Base-by-base conservation (phyloP, 2,329 filamentous ascomycete genomes). In the Curvularia eragrostidis region DNA sequence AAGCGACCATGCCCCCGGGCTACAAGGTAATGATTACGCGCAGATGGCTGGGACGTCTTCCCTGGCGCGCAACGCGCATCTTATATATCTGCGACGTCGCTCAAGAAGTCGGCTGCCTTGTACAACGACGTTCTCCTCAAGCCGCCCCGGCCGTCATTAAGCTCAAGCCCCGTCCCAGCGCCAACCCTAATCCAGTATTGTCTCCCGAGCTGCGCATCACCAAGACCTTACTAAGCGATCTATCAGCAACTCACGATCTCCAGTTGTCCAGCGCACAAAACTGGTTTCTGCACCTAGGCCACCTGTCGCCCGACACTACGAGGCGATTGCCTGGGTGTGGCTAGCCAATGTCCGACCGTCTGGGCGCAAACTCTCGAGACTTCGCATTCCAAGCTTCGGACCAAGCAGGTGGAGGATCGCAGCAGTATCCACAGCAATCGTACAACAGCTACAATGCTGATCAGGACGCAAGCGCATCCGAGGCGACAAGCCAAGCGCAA, bases 341-440 rank as follows among this genome's bases (percentile, higher is more conserved):
- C 48, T 57, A 59, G 62, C 62, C 63, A 61, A 76, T 76, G 74
- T 68, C 69, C 55, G 67, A 72, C 61, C 67, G 62, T 51, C 50
- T 66, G 41, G 58, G 60, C 53, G 63, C 57, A 39, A 65, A 62
- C 41, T 64, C 63, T 47, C 63, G 63, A 63, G 71, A 72, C 55
- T 71, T 70, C 62, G 71, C 56, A 68, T 70, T 71, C 64, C 69
- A 64, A 69, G 71, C 65, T 66, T 68, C 68, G 71, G 73, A 74
- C 68, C 72, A 74, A 68, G 63, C 72, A 52, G 44, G 59, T 34
- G 64, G 52, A 56, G 57, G 52, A 52, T 59, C 64, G 43, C 68
- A 61, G 48, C 64, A 64, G 38, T 63, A 64, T 54, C 30, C 61
- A 48, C 61, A 62, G 3, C 65, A 63, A 36, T 28, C 54, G 26